phyloP scores from a whole-genome alignment of 805 yeast genomes.

The Candida berthetii region DNA sequence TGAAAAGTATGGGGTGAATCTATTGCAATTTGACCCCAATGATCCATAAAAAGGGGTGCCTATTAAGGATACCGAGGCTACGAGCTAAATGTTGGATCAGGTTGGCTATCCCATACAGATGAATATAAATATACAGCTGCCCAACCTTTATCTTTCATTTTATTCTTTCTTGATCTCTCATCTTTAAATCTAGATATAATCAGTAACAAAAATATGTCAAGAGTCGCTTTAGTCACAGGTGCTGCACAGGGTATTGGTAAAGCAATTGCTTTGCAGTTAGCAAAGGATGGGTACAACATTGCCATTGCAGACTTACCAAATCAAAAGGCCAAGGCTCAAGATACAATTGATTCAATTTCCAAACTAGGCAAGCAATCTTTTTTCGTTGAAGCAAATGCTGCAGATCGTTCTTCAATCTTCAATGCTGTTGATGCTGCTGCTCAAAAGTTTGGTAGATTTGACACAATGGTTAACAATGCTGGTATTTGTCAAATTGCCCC shows the following conservation, averaged over 20 bases:
- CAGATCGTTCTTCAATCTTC: constrained; percentile 17
- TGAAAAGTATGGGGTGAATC: too few species aligned
- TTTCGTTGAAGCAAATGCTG: constrained; percentile 21
- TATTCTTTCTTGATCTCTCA: too few species aligned
- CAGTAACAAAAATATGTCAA: too few species aligned
- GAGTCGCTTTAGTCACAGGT: constrained; percentile 73
- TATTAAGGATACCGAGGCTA: too few species aligned
- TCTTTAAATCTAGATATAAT: too few species aligned
- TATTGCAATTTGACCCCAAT: too few species aligned
- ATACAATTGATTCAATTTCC: constrained; percentile 16
- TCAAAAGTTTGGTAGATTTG: constrained; percentile 23
- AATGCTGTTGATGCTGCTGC: constrained; percentile 22
- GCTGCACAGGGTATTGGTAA: constrained; percentile 90
- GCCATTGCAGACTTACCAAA: constrained; percentile 21
- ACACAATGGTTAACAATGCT: constrained; percentile 31
- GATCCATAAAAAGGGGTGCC: too few species aligned
- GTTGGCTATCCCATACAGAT: too few species aligned
- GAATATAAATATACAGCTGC: too few species aligned
- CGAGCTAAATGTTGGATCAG: too few species aligned
- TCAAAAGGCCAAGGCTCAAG: constrained; percentile 17
- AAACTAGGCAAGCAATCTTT: constrained; percentile 14
- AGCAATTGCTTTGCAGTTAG: constrained; percentile 75
- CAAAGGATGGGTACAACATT: constrained; percentile 54
- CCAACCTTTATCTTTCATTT: too few species aligned
- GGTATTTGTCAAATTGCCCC: constrained; percentile 25